Conservation (phyloP, 768 basidiomycete genomes). For the Coprinopsis strossmayeri region DNA sequence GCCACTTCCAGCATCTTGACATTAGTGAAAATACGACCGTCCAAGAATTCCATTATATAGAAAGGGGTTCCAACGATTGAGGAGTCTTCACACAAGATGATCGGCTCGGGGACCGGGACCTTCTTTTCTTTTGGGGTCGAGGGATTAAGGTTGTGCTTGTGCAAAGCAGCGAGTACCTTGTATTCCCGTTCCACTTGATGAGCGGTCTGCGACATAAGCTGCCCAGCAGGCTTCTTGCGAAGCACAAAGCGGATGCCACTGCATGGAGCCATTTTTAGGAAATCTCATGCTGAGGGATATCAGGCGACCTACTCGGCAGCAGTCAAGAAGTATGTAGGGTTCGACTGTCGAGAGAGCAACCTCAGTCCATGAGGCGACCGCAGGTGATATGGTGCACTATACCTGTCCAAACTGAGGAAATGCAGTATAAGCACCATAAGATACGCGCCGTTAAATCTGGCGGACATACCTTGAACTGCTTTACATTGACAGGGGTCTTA, state of each 20-base stretch:
- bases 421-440: not conserved
- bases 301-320: conserved; percentile 52
- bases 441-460: not conserved
- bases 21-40: conserved; percentile 93
- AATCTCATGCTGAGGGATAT: not conserved
- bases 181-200: conserved; percentile 96
- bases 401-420: conserved; percentile 78
- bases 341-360: conserved; percentile 49
- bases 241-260: conserved; percentile 70
- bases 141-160: conserved; percentile 60
- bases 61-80: conserved; percentile 82
- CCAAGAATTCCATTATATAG: conserved; percentile 94
- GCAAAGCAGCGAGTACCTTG: conserved; percentile 68
- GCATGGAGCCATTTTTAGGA: conserved; percentile 4
- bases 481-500: conserved; percentile 61
- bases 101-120: conserved; percentile 84
- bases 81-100: conserved; percentile 74
- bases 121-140: conserved; percentile 40
- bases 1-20: conserved; percentile 65
- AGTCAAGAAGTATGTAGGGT: conserved; percentile 92
- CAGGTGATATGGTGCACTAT: conserved; percentile 15
- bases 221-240: conserved; percentile 88
- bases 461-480: conserved; percentile 83
- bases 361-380: conserved; percentile 3
- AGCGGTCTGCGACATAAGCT: conserved; percentile 83